phyloP scores from a whole-genome alignment of 2,329 filamentous ascomycete genomes.

The Penicillium italicum region DNA sequence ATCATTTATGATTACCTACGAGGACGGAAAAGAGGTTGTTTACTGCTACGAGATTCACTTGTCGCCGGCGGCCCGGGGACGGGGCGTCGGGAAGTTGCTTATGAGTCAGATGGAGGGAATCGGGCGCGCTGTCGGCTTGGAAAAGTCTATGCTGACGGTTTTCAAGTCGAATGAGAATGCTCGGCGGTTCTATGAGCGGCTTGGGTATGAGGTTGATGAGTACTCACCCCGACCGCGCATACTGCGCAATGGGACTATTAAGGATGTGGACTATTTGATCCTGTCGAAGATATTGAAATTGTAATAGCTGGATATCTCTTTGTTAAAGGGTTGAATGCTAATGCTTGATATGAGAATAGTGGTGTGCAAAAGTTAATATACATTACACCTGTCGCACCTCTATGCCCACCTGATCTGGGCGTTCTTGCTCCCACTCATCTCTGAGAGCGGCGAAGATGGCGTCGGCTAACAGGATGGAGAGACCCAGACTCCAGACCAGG shows the following conservation, averaged over 20 bases:
- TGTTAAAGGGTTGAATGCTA: background rate
- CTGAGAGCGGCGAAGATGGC: constrained; percentile 81
- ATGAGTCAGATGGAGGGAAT: constrained; percentile 49
- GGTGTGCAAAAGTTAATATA: constrained; percentile 12
- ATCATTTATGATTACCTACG: constrained; percentile 57
- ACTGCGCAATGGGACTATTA: constrained; percentile 49
- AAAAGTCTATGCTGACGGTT: constrained; percentile 60
- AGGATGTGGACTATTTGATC: constrained; percentile 52
- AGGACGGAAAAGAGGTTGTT: constrained; percentile 54
- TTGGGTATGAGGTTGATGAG: constrained; percentile 53
- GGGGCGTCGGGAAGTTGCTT: constrained; percentile 51
- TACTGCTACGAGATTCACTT: constrained; percentile 65
- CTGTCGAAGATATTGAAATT: constrained; percentile 46
- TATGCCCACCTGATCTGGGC: constrained; percentile 85
- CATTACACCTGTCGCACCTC: constrained; percentile 77
- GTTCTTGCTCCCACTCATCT: constrained; percentile 90
- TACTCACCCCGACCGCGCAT: constrained; percentile 50
- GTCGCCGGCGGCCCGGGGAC: constrained; percentile 40
- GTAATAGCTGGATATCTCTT: background rate
- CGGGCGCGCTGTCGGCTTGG: constrained; percentile 46
- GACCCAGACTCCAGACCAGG: constrained; percentile 90
- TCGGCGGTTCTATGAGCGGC: constrained; percentile 47
- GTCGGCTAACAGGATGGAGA: constrained; percentile 83
- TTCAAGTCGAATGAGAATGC: constrained; percentile 52
- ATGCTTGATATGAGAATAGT: background rate